These are phyloP conservation scores for Limtongia smithiae DNA, from an alignment of 805 yeast species.

Conservation along the genomic window DNA sequence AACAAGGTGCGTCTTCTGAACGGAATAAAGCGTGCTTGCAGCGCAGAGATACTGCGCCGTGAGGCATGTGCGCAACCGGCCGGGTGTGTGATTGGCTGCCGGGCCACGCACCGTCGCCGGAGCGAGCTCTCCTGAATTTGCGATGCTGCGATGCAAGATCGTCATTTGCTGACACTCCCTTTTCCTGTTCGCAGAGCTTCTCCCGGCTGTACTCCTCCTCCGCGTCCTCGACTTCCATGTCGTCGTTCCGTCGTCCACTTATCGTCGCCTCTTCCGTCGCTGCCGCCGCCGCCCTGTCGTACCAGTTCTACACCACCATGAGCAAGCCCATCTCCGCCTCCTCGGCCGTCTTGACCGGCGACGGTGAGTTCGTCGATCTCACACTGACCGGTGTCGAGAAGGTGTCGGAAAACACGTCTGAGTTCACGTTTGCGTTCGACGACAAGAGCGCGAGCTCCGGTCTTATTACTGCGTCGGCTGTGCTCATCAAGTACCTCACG, in stretches of 20 bases:
- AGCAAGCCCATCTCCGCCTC: constrained; percentile 21
- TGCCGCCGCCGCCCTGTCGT: constrained; percentile 22
- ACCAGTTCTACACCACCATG: constrained; percentile 18
- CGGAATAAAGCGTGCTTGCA: too few relatives aligned
- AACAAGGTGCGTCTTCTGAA: too few relatives aligned
- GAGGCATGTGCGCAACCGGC: too few relatives aligned
- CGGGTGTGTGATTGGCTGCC: too few relatives aligned
- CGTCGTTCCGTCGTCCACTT: neutral
- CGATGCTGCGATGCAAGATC: too few relatives aligned
- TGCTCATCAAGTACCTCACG: constrained; percentile 69
- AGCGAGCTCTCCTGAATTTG: too few relatives aligned
- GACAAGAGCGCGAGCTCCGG: constrained; percentile 28
- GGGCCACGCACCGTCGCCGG: too few relatives aligned
- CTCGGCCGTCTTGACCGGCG: constrained; percentile 17
- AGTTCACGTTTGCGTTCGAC: constrained; percentile 30
- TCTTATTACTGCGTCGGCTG: constrained; percentile 58
- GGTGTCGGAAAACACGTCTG: constrained; percentile 16
- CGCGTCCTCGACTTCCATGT: neutral
- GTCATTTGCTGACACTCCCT: neutral
- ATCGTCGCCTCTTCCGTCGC: constrained; percentile 14
- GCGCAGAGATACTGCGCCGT: too few relatives aligned
- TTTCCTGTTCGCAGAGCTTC: constrained; percentile 2
- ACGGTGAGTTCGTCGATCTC: constrained; percentile 25
- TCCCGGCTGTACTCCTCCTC: constrained; percentile 11
- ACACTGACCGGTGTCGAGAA: constrained; percentile 21